Conservation (phyloP, 257 asterid genomes). For the Gentiana dahurica region DNA sequence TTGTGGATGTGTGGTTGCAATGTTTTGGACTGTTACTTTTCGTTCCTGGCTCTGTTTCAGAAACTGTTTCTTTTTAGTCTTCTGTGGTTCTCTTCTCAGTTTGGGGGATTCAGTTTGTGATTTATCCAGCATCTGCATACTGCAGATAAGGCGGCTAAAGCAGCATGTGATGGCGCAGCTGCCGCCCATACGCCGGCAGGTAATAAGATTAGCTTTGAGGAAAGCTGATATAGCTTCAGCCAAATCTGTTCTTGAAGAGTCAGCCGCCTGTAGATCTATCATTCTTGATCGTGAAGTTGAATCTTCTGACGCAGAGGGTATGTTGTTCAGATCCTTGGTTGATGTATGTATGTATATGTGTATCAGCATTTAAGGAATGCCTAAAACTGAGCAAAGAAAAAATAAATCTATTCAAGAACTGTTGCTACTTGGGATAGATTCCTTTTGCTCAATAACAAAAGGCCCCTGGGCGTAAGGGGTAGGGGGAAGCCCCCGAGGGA, state of each 20-base stretch:
- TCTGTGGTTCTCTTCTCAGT: neutral
- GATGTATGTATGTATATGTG: neutral
- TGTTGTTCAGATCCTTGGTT: neutral
- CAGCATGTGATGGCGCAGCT: conserved; percentile 76
- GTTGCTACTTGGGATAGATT: too few relatives aligned
- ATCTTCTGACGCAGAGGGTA: conserved; percentile 36
- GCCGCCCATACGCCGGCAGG: conserved; percentile 89
- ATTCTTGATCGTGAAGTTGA: conserved; percentile 36
- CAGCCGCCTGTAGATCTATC: conserved; percentile 32
- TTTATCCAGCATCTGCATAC: conserved; percentile 11
- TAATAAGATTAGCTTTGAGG: conserved; percentile 54
- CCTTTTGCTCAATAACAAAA: too few relatives aligned
- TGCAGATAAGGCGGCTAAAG: conserved; percentile 90
- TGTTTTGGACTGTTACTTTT: too few relatives aligned
- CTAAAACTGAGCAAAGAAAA: too few relatives aligned
- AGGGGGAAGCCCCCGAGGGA: too few relatives aligned
- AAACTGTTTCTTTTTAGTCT: neutral
- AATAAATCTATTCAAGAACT: too few relatives aligned
- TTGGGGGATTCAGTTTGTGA: conserved; percentile 4
- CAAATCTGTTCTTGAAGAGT: conserved; percentile 40
- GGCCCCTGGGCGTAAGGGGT: too few relatives aligned
- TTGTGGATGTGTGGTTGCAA: too few relatives aligned
- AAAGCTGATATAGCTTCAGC: conserved; percentile 68
- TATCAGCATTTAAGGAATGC: neutral
- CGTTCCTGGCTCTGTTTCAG: too few relatives aligned